Percentiles rank a stretch among this genome's conserved stretches.
phyloP scores from a whole-genome alignment of 495 filamentous ascomycete species.

The Podospora sp. region DNA sequence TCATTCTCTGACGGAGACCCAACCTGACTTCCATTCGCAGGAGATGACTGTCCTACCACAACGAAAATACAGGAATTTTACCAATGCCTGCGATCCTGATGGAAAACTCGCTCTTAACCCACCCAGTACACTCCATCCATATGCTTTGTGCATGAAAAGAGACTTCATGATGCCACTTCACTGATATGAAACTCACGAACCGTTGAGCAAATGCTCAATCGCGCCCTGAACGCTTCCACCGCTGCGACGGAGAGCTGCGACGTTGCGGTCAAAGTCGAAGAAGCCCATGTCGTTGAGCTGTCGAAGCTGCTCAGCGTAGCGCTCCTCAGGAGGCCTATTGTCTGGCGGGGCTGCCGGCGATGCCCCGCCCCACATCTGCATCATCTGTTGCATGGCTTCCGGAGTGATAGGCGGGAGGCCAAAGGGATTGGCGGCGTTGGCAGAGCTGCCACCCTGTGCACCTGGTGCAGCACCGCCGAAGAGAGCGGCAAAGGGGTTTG shows the following conservation, averaged over 20 bases:
- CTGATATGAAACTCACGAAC: constrained; percentile 15
- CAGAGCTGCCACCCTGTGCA: background rate
- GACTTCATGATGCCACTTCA: background rate
- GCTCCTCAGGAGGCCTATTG: constrained; percentile 87
- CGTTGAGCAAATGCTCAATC: constrained; percentile 71
- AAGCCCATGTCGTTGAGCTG: constrained; percentile 99
- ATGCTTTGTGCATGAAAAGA: background rate
- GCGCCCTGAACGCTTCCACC: constrained; percentile 96
- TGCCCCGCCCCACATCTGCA: constrained; percentile 33
- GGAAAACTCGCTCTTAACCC: background rate
- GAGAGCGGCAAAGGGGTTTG: constrained; percentile 36
- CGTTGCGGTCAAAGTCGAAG: constrained; percentile 92
- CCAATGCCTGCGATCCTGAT: background rate
- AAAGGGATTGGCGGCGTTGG: constrained; percentile 10
- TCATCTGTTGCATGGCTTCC: constrained; percentile 53
- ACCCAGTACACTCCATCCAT: background rate
- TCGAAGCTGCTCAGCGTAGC: constrained; percentile 85
- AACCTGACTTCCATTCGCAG: background rate
- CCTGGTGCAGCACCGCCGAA: constrained; percentile 31
- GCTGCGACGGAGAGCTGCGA: constrained; percentile 81
- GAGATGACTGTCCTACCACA: background rate
- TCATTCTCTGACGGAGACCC: background rate
- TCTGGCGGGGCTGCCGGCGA: constrained; percentile 64
- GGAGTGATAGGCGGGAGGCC: constrained; percentile 22
- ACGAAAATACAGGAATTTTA: background rate